These are phyloP conservation scores for Scolecobasidium constrictum DNA, from an alignment of 2,329 filamentous ascomycete species.

Conservation along the genomic window DNA sequence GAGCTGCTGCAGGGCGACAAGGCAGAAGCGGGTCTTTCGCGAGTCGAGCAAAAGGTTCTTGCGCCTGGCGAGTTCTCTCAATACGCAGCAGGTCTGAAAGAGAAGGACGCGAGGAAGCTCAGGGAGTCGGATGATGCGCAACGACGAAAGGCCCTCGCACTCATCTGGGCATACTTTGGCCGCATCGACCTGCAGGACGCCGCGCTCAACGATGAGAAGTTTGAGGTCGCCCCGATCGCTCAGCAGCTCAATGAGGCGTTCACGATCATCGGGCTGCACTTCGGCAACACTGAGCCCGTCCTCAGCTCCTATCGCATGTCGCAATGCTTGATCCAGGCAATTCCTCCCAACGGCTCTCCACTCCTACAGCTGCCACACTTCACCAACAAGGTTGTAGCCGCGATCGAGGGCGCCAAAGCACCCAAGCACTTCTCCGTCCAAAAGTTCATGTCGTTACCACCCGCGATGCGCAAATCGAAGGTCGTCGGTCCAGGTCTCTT, in stretches of 20 bases:
- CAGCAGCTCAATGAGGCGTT: conserved; percentile 79
- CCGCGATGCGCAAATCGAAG: conserved; percentile 59
- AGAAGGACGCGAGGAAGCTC: conserved; percentile 66
- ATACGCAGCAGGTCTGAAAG: conserved; percentile 49
- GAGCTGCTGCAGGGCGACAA: conserved; percentile 65
- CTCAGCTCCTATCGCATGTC: conserved; percentile 70
- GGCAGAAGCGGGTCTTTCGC: conserved; percentile 68
- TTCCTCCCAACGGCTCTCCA: conserved; percentile 72
- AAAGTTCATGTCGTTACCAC: conserved; percentile 76
- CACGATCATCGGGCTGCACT: conserved; percentile 76
- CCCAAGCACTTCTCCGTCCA: conserved; percentile 62
- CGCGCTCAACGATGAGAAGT: conserved; percentile 72
- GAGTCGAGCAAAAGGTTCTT: conserved; percentile 73
- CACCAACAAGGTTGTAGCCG: conserved; percentile 50
- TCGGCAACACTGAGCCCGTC: conserved; percentile 71
- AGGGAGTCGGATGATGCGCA: conserved; percentile 70
- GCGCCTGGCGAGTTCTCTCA: conserved; percentile 43
- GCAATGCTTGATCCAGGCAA: conserved; percentile 82
- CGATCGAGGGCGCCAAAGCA: conserved; percentile 59
- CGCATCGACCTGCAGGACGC: conserved; percentile 75
- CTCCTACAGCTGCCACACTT: conserved; percentile 88
- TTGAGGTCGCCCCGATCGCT: conserved; percentile 78
- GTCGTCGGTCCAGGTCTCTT: conserved; percentile 62
- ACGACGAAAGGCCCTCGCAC: conserved; percentile 73
- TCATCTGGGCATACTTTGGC: conserved; percentile 92